phyloP scores from a whole-genome alignment of 306 rosid genomes.

The Quillaja saponaria region DNA sequence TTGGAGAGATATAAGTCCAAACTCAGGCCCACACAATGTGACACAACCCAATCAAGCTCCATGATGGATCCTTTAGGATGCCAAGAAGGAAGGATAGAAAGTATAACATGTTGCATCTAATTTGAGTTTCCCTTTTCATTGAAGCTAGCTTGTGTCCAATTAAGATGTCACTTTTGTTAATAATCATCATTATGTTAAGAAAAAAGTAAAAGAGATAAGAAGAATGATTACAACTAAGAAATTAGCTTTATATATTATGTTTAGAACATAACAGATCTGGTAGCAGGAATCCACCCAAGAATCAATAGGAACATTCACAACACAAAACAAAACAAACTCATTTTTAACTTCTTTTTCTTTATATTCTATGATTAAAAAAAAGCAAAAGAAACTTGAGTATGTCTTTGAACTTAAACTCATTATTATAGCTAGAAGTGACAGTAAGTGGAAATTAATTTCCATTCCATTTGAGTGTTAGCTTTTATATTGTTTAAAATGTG shows the following conservation, averaged over 20 bases:
- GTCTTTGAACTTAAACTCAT: conserved; percentile 16
- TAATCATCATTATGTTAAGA: conserved; percentile 26
- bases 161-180: conserved; percentile 31
- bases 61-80: too few relatives aligned
- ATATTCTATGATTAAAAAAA: conserved; percentile 27
- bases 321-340: too few relatives aligned
- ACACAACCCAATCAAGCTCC: too few relatives aligned
- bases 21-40: too few relatives aligned
- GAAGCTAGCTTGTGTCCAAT: conserved; percentile 30
- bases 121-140: too few relatives aligned
- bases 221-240: conserved; percentile 45
- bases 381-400: conserved; percentile 8
- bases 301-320: conserved; percentile 39
- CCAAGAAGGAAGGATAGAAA: too few relatives aligned
- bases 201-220: conserved; percentile 18
- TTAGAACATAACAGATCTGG: conserved; percentile 28
- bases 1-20: too few relatives aligned
- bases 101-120: neutral
- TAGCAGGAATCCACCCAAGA: conserved; percentile 34
- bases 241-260: conserved; percentile 32
- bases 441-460: neutral
- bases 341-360: conserved; percentile 47
- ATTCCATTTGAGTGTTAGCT: too few relatives aligned
- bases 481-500: too few relatives aligned
- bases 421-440: neutral